Evolutionary conservation across 352 stramenopile species (phyloP), one percentile per base, ranked within the genome.

Genomic region (Pythium chondricola): DNA sequence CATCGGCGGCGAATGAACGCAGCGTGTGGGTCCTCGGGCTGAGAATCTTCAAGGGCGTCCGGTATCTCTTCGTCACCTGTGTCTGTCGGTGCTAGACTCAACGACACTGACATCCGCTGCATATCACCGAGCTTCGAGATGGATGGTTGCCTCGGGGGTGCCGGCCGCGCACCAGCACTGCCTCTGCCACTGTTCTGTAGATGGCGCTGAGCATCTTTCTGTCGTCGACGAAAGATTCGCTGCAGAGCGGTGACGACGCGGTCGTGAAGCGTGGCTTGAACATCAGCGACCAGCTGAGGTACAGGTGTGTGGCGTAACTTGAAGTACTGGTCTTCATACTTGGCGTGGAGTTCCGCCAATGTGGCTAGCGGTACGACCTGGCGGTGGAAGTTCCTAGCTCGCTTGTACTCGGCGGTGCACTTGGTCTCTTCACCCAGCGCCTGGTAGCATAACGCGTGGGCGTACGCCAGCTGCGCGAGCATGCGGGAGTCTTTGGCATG

Each of bases 401-500:
- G 77, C 32, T 88, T 88, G 48, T 73, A 88, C 49, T 88, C 77
- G 1, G 66, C 65, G 20, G 65, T 51, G 22, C 72, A 85, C 21
- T 75, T 76, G 22, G 51, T 46, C 24, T 65, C 49, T 36, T 86
- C 70, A 9, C 70, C 65, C 0, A 84, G 46, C 4, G 74, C 65
- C 24, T 83, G 67, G 21, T 65, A 78, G 43, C 77, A 88, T 9
- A 86, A 45, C 0, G 69, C 77, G 22, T 81, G 66, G 16, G 77
- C 69, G 48, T 83, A 84, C 32, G 79, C 58, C 14, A 86, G 64
- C 2, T 54, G 52, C 8, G 74, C 72, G 13, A 85, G 39, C 22
- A 79, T 59, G 30, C 71, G 59, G 27, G 77, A 85, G 41, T 86
- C 68, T 38, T 81, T 85, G 14, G 77, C 72, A 33, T 86, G 86